These are phyloP conservation scores for Magnusiomyces sp. DNA, from an alignment of 1,139 yeast species.

Conservation along the genomic window DNA sequence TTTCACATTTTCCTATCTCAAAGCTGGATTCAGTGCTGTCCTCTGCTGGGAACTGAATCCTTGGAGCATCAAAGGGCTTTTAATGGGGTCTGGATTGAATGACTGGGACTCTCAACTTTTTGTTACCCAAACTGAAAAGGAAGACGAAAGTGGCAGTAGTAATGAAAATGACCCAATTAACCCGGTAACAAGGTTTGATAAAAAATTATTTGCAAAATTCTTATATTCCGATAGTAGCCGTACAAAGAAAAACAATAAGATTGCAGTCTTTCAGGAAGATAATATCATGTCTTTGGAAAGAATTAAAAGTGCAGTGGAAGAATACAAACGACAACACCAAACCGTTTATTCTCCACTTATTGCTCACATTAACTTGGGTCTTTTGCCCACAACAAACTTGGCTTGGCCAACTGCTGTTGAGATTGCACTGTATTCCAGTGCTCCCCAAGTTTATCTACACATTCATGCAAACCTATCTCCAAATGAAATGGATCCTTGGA, in stretches of 20 bases:
- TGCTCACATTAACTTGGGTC: conserved; percentile 67
- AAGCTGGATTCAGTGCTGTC: conserved; percentile 36
- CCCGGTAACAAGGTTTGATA: neutral
- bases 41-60: conserved; percentile 83
- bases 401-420: conserved; percentile 47
- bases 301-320: neutral
- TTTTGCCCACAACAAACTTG: conserved; percentile 58
- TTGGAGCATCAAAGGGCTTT: conserved; percentile 71
- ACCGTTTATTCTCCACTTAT: conserved; percentile 27
- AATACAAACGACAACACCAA: neutral
- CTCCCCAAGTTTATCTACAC: conserved; percentile 37
- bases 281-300: neutral
- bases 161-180: neutral
- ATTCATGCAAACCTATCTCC: conserved; percentile 68
- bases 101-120: conserved; percentile 35
- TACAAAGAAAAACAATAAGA: neutral
- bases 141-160: neutral
- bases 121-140: conserved; percentile 28
- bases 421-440: conserved; percentile 17
- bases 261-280: neutral
- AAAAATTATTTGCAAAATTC: neutral
- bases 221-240: neutral
- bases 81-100: conserved; percentile 45
- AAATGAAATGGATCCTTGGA: conserved; percentile 36
- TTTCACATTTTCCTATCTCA: conserved; percentile 63